Percentiles rank a stretch among this genome's conserved stretches.
Conservation (phyloP, 2,329 filamentous ascomycete genomes). For the Alternaria dauci region DNA sequence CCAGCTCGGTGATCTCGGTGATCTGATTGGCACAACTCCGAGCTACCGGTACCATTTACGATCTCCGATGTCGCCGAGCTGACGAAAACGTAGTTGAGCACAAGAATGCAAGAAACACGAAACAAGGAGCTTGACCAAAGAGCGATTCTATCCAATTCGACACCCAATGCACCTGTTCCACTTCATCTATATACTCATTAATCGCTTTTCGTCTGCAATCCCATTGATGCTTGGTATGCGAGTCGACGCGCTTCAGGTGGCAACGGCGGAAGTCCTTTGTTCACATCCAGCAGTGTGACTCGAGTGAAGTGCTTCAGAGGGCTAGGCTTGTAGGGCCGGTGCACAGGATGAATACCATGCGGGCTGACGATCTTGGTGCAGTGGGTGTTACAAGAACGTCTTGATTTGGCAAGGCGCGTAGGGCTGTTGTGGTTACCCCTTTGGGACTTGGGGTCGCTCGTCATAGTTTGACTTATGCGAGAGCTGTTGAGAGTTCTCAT, state of each 20-base stretch:
- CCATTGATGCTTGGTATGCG: neutral
- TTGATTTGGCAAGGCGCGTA: neutral
- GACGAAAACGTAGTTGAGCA: neutral
- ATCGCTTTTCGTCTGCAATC: neutral
- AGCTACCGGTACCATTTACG: neutral
- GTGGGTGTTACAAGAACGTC: neutral
- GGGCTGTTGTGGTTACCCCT: neutral
- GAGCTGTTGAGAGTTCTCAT: neutral
- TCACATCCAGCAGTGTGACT: slow-evolving; percentile 4
- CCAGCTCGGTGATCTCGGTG: neutral
- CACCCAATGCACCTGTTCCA: neutral
- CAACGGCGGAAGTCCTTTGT: slow-evolving; percentile 19
- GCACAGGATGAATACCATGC: neutral
- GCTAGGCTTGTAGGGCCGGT: slow-evolving; percentile 12
- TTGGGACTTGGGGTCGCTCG: neutral
- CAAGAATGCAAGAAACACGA: neutral
- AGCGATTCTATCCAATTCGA: neutral
- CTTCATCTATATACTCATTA: neutral
- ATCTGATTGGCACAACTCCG: slow-evolving; percentile 14
- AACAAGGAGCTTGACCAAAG: neutral
- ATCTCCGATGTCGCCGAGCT: slow-evolving; percentile 24
- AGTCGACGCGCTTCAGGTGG: slow-evolving; percentile 9
- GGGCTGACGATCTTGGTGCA: neutral
- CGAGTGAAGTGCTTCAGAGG: slow-evolving; percentile 7
- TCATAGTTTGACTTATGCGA: neutral